Evolutionary conservation across 108 stramenopile species (phyloP).

Genomic region (Cylindrotheca fusiformis): DNA sequence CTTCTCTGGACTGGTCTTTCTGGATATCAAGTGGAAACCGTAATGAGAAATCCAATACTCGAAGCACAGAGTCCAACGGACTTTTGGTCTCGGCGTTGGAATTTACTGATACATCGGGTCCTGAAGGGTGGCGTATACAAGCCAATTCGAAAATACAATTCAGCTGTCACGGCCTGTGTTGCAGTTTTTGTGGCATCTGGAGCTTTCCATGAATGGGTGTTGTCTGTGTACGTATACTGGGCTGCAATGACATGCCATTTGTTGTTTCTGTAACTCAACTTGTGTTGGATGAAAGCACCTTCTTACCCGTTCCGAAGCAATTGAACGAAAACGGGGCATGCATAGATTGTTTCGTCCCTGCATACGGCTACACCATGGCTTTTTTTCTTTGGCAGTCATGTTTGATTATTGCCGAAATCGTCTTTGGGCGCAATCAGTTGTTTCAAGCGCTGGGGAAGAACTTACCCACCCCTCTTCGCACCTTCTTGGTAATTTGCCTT

Average conservation of each 20-base stretch:
- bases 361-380: conserved; percentile 38
- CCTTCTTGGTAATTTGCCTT: conserved; percentile 39
- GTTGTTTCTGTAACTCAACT: background rate
- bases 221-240: conserved; percentile 4
- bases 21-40: conserved; percentile 22
- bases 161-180: conserved; percentile 30
- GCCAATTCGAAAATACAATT: conserved; percentile 36
- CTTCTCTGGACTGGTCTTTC: conserved; percentile 28
- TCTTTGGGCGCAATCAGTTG: conserved; percentile 18
- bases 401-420: conserved; percentile 41
- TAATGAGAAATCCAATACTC: conserved; percentile 55
- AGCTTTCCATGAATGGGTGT: conserved; percentile 70
- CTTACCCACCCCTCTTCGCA: conserved; percentile 38
- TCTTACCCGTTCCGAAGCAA: too few relatives aligned
- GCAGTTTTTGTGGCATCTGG: conserved; percentile 66
- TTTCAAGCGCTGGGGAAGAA: background rate
- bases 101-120: conserved; percentile 53
- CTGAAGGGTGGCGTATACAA: conserved; percentile 75
- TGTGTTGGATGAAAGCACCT: too few relatives aligned
- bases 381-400: conserved; percentile 73
- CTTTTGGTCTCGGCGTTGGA: conserved; percentile 80
- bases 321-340: too few relatives aligned
- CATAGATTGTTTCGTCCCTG: conserved; percentile 9
- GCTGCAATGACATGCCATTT: conserved; percentile 5
- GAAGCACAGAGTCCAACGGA: conserved; percentile 48